Evolutionary conservation across 345 rosid species (phyloP), one percentile per base, ranked within the genome.

Genomic region (Excoecaria cochinchinensis): DNA sequence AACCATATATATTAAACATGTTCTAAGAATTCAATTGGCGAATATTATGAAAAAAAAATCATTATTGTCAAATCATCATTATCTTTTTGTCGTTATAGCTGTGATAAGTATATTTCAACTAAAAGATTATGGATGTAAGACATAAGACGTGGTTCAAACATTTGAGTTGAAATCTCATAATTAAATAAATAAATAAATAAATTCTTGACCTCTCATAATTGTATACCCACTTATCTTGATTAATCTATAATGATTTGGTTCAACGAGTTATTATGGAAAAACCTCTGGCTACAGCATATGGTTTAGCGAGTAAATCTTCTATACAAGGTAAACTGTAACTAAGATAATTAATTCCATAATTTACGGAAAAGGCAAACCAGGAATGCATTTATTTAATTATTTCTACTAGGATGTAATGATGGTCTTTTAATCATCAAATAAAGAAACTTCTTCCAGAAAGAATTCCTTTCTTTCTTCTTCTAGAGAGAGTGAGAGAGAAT

Each of bases 351-450:
- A 51, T 52, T 46, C 77, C 72, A 75, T 47, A 55, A 74, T 60
- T 67, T 67, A 62, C 68, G 81, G 79, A 36, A 71, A 69, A 73
- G 67, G 69, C 80, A 70, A 76, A 76, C 76, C 65, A 58, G 31
- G 31, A 31, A 31, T 31, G 31, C 31, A 31, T 31, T 31, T 31
- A 31, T 31, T 31, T 31, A 31, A 31, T 71, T 5, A 47, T 48
- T 39, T 21, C 48, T 38, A 48, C 25, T 52, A 58, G 11, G 52
- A 11, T 55, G 61, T 58, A 39, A 69, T 42, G 59, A 48, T 63
- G 61, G 62, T 53, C 57, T 25, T 46, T 62, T 46, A 31, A 31
- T 31, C 65, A 52, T 59, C 38, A 74, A 68, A 71, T 59, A 50
- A 70, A 52, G 17, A 50, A 75, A 7, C 0, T 58, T 24, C 25